phyloP scores from a whole-genome alignment of 2,329 filamentous ascomycete genomes.

The Pyrenochaeta sp. region DNA sequence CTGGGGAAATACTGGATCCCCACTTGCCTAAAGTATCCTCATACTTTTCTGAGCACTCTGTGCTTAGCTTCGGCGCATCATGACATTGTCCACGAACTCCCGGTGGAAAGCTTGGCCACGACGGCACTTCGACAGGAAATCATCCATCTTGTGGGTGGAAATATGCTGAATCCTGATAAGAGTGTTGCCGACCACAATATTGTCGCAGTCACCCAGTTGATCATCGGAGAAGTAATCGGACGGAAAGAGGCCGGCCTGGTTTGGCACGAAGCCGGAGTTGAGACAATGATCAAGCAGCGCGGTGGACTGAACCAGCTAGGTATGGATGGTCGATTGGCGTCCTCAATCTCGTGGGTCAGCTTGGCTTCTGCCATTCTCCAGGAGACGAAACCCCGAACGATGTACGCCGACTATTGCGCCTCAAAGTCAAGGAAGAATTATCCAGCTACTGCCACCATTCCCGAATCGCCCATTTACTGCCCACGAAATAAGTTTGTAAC shows the following conservation, averaged over 20 bases:
- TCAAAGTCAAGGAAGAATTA: slow-evolving; percentile 21
- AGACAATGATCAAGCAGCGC: slow-evolving; percentile 41
- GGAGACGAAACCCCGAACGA: slow-evolving; percentile 30
- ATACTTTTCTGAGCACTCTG: slow-evolving; percentile 48
- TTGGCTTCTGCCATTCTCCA: slow-evolving; percentile 43
- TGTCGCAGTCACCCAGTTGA: slow-evolving; percentile 46
- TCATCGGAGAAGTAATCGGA: slow-evolving; percentile 42
- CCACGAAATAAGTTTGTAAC: slow-evolving; percentile 38
- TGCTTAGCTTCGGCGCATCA: slow-evolving; percentile 44
- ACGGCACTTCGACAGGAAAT: slow-evolving; percentile 42
- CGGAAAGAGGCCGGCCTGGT: slow-evolving; percentile 25
- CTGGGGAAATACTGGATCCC: slow-evolving; percentile 47
- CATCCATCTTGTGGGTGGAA: slow-evolving; percentile 39
- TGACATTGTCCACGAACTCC: slow-evolving; percentile 34
- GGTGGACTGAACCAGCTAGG: slow-evolving; percentile 43
- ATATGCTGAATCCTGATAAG: slow-evolving; percentile 29
- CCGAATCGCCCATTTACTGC: slow-evolving; percentile 47
- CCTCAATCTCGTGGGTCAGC: slow-evolving; percentile 40
- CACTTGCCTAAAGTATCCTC: slow-evolving; percentile 38
- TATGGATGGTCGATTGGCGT: slow-evolving; percentile 40
- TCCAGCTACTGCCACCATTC: slow-evolving; percentile 28
- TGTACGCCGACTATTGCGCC: slow-evolving; percentile 39
- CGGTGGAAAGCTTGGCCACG: slow-evolving; percentile 39
- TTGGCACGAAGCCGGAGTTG: slow-evolving; percentile 40
- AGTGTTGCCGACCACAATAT: slow-evolving; percentile 44